These are phyloP conservation scores for Leccinum variicolor DNA, from an alignment of 768 basidiomycete genomes.

Conservation along the genomic window DNA sequence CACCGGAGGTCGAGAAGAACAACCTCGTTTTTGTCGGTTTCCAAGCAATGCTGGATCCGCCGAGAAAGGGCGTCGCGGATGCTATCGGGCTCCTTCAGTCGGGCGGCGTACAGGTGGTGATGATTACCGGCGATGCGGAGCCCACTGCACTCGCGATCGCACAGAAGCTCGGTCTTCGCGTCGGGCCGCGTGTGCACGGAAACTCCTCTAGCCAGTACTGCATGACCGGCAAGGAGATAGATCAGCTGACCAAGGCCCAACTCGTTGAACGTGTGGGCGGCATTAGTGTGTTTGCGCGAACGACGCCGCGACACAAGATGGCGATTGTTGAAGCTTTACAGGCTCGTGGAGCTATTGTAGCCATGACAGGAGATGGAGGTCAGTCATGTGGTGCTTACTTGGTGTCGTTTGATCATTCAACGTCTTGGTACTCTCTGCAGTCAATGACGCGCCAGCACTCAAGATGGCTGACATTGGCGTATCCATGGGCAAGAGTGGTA, in stretches of 20 bases:
- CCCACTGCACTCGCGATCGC: slow-evolving; percentile 89
- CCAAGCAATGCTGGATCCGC: slow-evolving; percentile 94
- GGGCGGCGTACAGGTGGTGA: slow-evolving; percentile 93
- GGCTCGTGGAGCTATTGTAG: slow-evolving; percentile 82
- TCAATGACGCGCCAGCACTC: slow-evolving; percentile 95
- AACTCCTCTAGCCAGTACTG: slow-evolving; percentile 37
- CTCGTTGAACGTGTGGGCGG: slow-evolving; percentile 76
- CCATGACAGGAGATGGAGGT: slow-evolving; percentile 98
- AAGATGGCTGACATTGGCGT: slow-evolving; percentile 99
- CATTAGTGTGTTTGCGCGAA: slow-evolving; percentile 90
- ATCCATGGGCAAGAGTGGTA: slow-evolving; percentile 98
- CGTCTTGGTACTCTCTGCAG: slow-evolving; percentile 30
- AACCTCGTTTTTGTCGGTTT: slow-evolving; percentile 90
- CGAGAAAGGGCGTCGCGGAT: slow-evolving; percentile 89
- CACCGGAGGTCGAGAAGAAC: slow-evolving; percentile 35
- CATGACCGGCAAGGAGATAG: slow-evolving; percentile 81
- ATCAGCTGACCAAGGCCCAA: slow-evolving; percentile 78
- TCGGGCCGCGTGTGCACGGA: slow-evolving; percentile 44
- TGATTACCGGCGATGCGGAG: slow-evolving; percentile 97
- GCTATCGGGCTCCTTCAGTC: slow-evolving; percentile 76
- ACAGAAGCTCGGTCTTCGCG: slow-evolving; percentile 74
- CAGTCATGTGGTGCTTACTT: slow-evolving; percentile 37
- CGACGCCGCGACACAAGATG: slow-evolving; percentile 98
- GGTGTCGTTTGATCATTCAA: background rate
- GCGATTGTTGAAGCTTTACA: slow-evolving; percentile 94